Percentiles rank a stretch among this genome's conserved stretches.
These are phyloP conservation scores for Gossypium australe DNA, from an alignment of 345 rosid species.

Conservation along the genomic window DNA sequence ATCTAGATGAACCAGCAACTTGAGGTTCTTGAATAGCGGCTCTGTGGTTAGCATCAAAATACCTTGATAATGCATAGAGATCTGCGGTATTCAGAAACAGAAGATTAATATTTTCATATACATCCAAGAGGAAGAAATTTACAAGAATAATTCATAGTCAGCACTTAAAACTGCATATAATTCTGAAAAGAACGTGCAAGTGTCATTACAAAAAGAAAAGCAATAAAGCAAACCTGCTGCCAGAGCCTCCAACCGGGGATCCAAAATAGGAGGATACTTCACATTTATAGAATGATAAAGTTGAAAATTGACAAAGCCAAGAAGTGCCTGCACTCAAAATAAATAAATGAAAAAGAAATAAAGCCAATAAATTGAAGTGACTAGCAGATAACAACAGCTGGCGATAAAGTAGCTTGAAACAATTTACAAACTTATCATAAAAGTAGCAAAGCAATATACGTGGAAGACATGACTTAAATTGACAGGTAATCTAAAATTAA, in stretches of 20 bases:
- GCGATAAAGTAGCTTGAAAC: neutral
- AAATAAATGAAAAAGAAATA: neutral
- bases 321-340: conserved; percentile 68
- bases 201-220: neutral
- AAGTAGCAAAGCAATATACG: neutral
- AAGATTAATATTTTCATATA: neutral
- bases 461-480: neutral
- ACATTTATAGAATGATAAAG: conserved; percentile 75
- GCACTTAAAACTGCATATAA: neutral
- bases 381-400: neutral
- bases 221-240: conserved; percentile 60
- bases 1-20: conserved; percentile 35
- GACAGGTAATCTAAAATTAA: neutral
- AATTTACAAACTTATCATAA: neutral
- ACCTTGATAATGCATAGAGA: conserved; percentile 86
- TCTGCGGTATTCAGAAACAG: conserved; percentile 39
- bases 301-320: conserved; percentile 73
- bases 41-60: conserved; percentile 56
- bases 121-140: neutral
- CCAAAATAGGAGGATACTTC: conserved; percentile 89
- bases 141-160: neutral
- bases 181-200: neutral
- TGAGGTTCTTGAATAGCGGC: conserved; percentile 30
- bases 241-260: conserved; percentile 79
- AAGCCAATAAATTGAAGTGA: neutral